phyloP scores from a whole-genome alignment of 768 basidiomycete genomes.

The Terana coerulea region DNA sequence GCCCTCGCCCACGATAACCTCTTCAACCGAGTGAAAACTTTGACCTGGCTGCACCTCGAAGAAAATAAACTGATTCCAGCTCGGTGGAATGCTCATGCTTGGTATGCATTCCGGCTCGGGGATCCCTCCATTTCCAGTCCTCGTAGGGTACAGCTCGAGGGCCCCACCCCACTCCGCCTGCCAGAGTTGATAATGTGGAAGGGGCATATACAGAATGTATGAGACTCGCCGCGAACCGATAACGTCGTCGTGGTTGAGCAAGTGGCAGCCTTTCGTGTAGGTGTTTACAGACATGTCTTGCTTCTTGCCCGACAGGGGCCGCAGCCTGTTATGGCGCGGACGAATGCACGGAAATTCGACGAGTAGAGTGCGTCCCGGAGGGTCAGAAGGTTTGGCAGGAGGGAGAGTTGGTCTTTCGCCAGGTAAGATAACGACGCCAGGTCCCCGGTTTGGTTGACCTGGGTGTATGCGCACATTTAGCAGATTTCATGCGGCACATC shows the following conservation, averaged over 20 bases:
- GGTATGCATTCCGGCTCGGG: slow-evolving; percentile 69
- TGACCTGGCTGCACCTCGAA: slow-evolving; percentile 92
- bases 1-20: slow-evolving; percentile 81
- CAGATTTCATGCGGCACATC: background rate
- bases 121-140: slow-evolving; percentile 50
- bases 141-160: slow-evolving; percentile 86
- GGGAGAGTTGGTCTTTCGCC: slow-evolving; percentile 66
- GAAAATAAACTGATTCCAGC: slow-evolving; percentile 87
- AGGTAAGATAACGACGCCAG: slow-evolving; percentile 91
- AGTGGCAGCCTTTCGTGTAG: slow-evolving; percentile 87
- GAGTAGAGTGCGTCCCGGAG: slow-evolving; percentile 95
- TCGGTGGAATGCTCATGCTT: slow-evolving; percentile 64
- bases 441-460: slow-evolving; percentile 98
- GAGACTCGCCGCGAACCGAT: slow-evolving; percentile 92
- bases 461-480: background rate
- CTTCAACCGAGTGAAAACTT: slow-evolving; percentile 96
- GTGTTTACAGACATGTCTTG: slow-evolving; percentile 95
- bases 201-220: slow-evolving; percentile 96
- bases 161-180: slow-evolving; percentile 89
- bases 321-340: slow-evolving; percentile 86
- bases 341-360: slow-evolving; percentile 70
- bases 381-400: slow-evolving; percentile 73
- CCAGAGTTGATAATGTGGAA: slow-evolving; percentile 73
- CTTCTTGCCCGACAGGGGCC: slow-evolving; percentile 88
- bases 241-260: slow-evolving; percentile 98